These are phyloP conservation scores for Daedaleopsis nitida DNA, from an alignment of 768 basidiomycete species.

Conservation along the genomic window DNA sequence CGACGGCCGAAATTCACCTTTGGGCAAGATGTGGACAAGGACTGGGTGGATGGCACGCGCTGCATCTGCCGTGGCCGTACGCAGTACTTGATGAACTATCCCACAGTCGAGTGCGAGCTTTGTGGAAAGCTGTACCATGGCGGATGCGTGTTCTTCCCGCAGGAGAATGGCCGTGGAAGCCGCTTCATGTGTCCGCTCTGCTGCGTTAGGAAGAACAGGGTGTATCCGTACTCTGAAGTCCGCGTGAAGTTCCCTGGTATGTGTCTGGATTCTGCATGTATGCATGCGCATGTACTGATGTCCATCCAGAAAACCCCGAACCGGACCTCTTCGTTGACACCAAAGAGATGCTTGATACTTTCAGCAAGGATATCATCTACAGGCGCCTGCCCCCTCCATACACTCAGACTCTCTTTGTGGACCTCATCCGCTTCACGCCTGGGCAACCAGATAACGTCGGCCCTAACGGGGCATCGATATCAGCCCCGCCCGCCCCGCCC, in stretches of 20 bases:
- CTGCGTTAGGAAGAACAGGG: conserved; percentile 69
- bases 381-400: conserved; percentile 66
- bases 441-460: conserved; percentile 49
- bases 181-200: conserved; percentile 78
- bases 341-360: conserved; percentile 71
- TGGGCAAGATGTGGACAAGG: conserved; percentile 73
- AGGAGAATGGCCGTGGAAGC: conserved; percentile 39
- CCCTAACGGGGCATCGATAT: conserved; percentile 22
- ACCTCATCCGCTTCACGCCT: conserved; percentile 65
- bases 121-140: conserved; percentile 73
- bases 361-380: conserved; percentile 71
- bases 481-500: conserved; percentile 25
- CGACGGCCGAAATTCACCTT: conserved; percentile 66
- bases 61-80: conserved; percentile 81
- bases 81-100: conserved; percentile 58
- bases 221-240: conserved; percentile 75
- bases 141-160: conserved; percentile 73
- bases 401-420: conserved; percentile 71
- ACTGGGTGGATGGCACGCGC: conserved; percentile 75
- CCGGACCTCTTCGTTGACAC: conserved; percentile 69
- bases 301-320: conserved; percentile 46
- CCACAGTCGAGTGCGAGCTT: conserved; percentile 63
- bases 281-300: neutral
- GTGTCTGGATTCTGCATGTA: conserved; percentile 22
- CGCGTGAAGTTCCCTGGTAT: conserved; percentile 66